phyloP scores from a whole-genome alignment of 768 basidiomycete species.

The Tricholoma matsutake region DNA sequence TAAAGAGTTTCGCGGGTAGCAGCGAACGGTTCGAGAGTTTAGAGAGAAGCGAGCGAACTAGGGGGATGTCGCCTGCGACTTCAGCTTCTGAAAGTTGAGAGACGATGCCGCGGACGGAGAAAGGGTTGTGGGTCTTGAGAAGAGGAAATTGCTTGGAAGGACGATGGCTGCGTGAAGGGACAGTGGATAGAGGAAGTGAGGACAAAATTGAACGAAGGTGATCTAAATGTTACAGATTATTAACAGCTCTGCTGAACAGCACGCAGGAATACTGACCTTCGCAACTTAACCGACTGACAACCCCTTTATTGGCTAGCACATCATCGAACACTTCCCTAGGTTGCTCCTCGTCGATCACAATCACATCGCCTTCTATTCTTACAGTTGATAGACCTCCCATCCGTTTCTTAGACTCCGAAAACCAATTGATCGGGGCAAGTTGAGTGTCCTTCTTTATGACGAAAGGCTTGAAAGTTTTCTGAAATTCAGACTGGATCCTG shows the following conservation, averaged over 20 bases:
- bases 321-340: conserved; percentile 12
- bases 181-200: conserved; percentile 28
- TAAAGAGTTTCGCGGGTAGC: conserved; percentile 77
- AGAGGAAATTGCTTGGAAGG: conserved; percentile 17
- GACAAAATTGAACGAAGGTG: conserved; percentile 37
- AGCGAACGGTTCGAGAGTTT: conserved; percentile 57
- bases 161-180: conserved; percentile 16
- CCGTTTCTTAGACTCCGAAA: conserved; percentile 35
- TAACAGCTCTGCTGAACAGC: neutral
- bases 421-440: conserved; percentile 74
- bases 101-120: conserved; percentile 48
- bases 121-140: conserved; percentile 35
- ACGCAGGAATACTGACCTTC: conserved; percentile 33
- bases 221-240: conserved; percentile 25
- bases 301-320: conserved; percentile 14
- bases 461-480: conserved; percentile 76
- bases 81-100: conserved; percentile 73
- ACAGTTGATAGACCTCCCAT: conserved; percentile 14
- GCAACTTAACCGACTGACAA: conserved; percentile 33
- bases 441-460: conserved; percentile 69
- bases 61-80: conserved; percentile 64
- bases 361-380: conserved; percentile 41
- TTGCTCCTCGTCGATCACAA: conserved; percentile 49
- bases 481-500: conserved; percentile 57
- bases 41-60: conserved; percentile 61